These are phyloP conservation scores for Bimuria novae-zelandiae DNA, from an alignment of 2,329 filamentous ascomycete species.

Conservation along the genomic window DNA sequence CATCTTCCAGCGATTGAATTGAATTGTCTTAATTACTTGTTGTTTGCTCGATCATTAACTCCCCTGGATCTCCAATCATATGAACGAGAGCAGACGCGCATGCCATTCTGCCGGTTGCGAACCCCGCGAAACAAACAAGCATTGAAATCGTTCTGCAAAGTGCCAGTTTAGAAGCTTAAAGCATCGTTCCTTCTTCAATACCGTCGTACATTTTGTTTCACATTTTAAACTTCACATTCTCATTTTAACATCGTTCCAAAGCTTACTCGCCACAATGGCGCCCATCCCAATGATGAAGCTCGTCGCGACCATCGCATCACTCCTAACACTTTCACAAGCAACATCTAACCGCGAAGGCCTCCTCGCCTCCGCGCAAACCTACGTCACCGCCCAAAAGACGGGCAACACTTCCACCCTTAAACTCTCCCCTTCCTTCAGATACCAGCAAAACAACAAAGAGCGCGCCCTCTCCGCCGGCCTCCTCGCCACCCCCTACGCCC, in stretches of 20 bases:
- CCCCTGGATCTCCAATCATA: background rate
- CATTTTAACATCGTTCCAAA: background rate
- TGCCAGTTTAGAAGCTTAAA: background rate
- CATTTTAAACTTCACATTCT: too few relatives aligned
- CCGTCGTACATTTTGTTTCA: too few relatives aligned
- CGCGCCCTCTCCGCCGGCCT: slow-evolving; percentile 27
- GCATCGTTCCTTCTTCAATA: background rate
- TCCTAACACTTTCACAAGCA: slow-evolving; percentile 9
- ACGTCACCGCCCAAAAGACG: slow-evolving; percentile 28
- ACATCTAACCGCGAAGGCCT: slow-evolving; percentile 35
- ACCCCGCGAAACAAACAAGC: background rate
- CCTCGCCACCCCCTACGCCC: slow-evolving; percentile 23
- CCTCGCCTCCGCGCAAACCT: slow-evolving; percentile 28
- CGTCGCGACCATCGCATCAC: background rate
- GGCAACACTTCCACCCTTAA: slow-evolving; percentile 25
- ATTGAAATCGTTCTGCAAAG: background rate
- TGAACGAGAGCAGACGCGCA: background rate
- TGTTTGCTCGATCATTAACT: too few relatives aligned
- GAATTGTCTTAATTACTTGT: too few relatives aligned
- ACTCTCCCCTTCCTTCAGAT: slow-evolving; percentile 32
- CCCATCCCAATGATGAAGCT: background rate
- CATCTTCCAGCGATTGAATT: too few relatives aligned
- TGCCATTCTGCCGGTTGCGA: background rate
- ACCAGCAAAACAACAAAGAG: slow-evolving; percentile 38
- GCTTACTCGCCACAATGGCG: background rate